These are phyloP conservation scores for Takashimella koratensis DNA, from an alignment of 1,284 basidiomycete genomes.

Conservation along the genomic window DNA sequence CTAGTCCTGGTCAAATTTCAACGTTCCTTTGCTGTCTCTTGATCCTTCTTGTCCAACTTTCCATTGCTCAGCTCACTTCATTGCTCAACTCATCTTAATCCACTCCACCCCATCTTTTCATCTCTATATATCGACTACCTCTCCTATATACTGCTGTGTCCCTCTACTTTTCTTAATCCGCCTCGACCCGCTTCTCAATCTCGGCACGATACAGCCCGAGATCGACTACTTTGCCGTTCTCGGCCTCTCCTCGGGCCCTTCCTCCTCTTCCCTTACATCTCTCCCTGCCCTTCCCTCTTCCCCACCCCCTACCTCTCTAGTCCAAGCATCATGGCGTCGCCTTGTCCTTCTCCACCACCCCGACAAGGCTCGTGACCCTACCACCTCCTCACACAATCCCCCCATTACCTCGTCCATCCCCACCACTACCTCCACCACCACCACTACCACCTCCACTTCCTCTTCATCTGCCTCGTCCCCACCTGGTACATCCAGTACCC, in stretches of 20 bases:
- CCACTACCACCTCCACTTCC: slow-evolving; percentile 7
- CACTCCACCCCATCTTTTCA: background rate
- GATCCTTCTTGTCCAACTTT: background rate
- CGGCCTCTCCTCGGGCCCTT: slow-evolving; percentile 28
- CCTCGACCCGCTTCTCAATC: background rate
- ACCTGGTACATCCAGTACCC: background rate
- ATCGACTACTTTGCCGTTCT: slow-evolving; percentile 42
- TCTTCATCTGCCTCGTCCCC: background rate
- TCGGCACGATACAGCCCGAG: slow-evolving; percentile 4
- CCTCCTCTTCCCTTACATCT: slow-evolving; percentile 32
- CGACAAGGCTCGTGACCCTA: slow-evolving; percentile 40
- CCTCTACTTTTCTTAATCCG: background rate
- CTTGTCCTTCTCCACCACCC: slow-evolving; percentile 28
- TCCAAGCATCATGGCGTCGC: slow-evolving; percentile 30
- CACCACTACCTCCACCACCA: background rate
- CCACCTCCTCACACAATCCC: slow-evolving; percentile 21
- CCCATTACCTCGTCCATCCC: background rate
- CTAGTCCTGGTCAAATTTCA: no score
- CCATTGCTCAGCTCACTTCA: background rate
- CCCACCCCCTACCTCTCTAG: background rate
- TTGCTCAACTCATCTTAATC: slow-evolving; percentile 8
- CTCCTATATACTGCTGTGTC: background rate
- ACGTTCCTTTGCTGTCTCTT: background rate
- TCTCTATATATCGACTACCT: background rate
- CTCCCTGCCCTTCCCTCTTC: slow-evolving; percentile 4